These are phyloP conservation scores for Syzygium aromaticum DNA, from an alignment of 345 rosid genomes.

Conservation along the genomic window DNA sequence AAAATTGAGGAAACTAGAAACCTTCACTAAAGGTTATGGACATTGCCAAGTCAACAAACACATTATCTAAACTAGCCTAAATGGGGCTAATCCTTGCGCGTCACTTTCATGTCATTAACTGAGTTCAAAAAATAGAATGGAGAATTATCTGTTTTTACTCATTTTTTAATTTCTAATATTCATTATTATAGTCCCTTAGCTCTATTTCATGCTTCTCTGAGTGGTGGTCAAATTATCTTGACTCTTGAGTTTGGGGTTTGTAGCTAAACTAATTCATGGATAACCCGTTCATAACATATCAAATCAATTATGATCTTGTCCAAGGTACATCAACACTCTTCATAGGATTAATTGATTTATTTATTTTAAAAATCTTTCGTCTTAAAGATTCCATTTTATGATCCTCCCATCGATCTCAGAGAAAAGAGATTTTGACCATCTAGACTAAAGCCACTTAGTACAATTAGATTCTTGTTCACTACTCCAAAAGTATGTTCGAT, in stretches of 20 bases:
- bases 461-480: not conserved
- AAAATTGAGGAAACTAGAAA: not conserved
- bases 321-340: not conserved
- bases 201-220: not conserved
- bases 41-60: not conserved
- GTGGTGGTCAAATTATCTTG: not conserved
- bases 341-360: not conserved
- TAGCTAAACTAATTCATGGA: not conserved
- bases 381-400: not conserved
- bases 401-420: not conserved
- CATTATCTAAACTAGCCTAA: not conserved
- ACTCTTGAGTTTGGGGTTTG: not conserved
- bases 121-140: not conserved
- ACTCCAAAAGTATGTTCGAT: not conserved
- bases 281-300: not conserved
- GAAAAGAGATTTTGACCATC: not conserved
- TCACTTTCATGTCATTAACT: not conserved
- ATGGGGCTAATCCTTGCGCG: not conserved
- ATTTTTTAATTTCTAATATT: too few species aligned
- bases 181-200: not conserved
- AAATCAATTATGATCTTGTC: not conserved
- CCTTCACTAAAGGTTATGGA: not conserved
- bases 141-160: not conserved
- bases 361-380: too few species aligned
- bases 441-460: not conserved